Evolutionary conservation across 129 eudicot genomes (phyloP).

Genomic region (Erigeron canadensis): DNA sequence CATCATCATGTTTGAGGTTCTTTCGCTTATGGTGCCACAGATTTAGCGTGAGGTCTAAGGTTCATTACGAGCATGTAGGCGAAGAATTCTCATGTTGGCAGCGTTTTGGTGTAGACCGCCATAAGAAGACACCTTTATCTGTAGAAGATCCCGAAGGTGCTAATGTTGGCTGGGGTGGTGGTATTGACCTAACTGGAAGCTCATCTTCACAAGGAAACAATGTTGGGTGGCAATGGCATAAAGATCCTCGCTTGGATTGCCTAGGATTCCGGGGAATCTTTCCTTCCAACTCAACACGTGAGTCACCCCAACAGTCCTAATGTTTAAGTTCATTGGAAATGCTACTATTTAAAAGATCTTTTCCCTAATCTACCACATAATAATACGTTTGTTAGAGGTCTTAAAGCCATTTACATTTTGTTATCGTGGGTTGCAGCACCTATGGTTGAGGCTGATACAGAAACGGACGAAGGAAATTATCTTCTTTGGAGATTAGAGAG

Average conservation of each 20-base stretch:
- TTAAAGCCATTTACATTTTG: neutral
- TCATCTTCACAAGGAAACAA: constrained; percentile 60
- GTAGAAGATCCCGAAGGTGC: constrained; percentile 63
- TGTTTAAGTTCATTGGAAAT: neutral
- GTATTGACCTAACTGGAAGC: constrained; percentile 52
- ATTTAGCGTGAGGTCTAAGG: constrained; percentile 89
- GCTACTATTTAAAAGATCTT: neutral
- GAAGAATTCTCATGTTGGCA: constrained; percentile 84
- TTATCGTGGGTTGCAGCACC: constrained; percentile 59
- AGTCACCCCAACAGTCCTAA: constrained; percentile 11
- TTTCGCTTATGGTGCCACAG: constrained; percentile 39
- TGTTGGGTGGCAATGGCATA: constrained; percentile 73
- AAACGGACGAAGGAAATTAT: constrained; percentile 68
- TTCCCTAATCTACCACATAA: neutral
- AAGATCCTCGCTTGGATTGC: constrained; percentile 75
- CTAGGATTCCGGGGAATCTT: constrained; percentile 85
- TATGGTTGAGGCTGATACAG: constrained; percentile 78
- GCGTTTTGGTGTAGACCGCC: constrained; percentile 57
- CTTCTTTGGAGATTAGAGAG: constrained; percentile 82
- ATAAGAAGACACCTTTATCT: constrained; percentile 26
- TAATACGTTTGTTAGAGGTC: neutral
- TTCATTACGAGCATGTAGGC: constrained; percentile 68
- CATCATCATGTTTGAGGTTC: neutral
- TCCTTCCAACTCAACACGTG: constrained; percentile 65
- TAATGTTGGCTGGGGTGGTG: constrained; percentile 79